Evolutionary conservation across 257 asterid species (phyloP).

Genomic region (Solanum virginianum): DNA sequence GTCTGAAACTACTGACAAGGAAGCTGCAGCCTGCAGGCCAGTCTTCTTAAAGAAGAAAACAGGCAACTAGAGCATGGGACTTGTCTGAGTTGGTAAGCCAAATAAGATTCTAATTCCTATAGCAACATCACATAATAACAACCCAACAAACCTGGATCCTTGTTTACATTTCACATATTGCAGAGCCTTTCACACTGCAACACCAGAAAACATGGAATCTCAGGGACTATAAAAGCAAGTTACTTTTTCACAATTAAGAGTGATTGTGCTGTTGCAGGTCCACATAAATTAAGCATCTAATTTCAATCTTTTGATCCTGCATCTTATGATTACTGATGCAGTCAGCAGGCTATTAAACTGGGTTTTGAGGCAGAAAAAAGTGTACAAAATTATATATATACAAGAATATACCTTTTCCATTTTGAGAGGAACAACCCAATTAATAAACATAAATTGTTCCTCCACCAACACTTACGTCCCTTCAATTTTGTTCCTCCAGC

Average conservation of each 20-base stretch:
- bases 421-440: not conserved
- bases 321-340: not conserved
- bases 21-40: not conserved
- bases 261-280: not conserved
- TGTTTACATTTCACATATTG: not conserved
- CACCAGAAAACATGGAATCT: not conserved
- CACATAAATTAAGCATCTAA: not conserved
- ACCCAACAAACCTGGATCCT: not conserved
- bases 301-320: not conserved
- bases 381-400: not conserved
- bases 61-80: not conserved
- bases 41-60: not conserved
- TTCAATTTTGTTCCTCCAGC: conserved; percentile 79
- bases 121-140: not conserved
- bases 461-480: conserved; percentile 7
- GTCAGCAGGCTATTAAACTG: not conserved
- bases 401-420: not conserved
- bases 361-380: not conserved
- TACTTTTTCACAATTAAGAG: not conserved
- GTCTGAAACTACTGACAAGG: not conserved
- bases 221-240: not conserved
- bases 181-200: not conserved
- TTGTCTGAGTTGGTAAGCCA: not conserved
- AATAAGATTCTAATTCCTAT: not conserved
- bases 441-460: not conserved